Percentiles rank a stretch among this genome's conserved stretches.
Evolutionary conservation across 106 monocot species (phyloP).

Genomic region (Ottelia alismoides): DNA sequence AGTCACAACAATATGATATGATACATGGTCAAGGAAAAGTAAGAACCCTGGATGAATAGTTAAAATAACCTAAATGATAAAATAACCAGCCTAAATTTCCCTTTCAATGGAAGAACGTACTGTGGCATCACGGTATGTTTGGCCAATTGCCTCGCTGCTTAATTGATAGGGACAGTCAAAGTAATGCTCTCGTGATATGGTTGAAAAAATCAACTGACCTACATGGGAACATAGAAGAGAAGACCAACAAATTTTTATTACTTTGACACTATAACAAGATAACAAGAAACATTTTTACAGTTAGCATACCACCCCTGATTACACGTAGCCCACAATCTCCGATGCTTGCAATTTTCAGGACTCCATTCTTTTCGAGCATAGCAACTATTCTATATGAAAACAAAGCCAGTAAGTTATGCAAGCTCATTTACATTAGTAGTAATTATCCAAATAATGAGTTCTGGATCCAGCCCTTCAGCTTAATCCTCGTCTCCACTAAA

Average conservation of each 20-base stretch:
- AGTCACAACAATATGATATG: background rate
- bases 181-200: slow-evolving; percentile 80
- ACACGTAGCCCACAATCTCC: slow-evolving; percentile 90
- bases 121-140: slow-evolving; percentile 79
- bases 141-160: slow-evolving; percentile 65
- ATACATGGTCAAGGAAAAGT: background rate
- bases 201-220: slow-evolving; percentile 63
- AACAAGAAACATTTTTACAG: too few relatives aligned
- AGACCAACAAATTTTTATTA: background rate
- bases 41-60: background rate
- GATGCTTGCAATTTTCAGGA: slow-evolving; percentile 71
- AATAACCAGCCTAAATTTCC: background rate
- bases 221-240: background rate
- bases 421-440: background rate
- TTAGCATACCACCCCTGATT: slow-evolving; percentile 43
- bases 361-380: slow-evolving; percentile 71
- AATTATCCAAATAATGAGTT: background rate
- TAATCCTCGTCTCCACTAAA: background rate
- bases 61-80: background rate
- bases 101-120: slow-evolving; percentile 28
- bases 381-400: slow-evolving; percentile 48
- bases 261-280: background rate
- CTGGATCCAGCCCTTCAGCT: background rate
- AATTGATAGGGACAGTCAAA: slow-evolving; percentile 95
- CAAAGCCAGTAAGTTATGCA: background rate